Evolutionary conservation across 2,329 filamentous ascomycete species (phyloP).

Genomic region (Xylaria sp.): DNA sequence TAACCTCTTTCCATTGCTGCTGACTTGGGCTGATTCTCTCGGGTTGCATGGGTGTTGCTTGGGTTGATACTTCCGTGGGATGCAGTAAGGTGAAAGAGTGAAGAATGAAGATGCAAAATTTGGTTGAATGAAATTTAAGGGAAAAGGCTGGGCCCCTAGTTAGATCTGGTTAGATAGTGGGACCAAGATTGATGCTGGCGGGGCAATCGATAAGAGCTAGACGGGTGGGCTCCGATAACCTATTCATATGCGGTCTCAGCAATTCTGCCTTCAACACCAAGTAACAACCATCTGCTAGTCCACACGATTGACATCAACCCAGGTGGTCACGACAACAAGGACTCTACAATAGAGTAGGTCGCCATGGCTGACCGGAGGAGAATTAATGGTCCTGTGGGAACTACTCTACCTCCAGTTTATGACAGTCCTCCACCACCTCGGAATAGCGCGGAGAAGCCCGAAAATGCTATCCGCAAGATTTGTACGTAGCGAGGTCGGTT

Average conservation of each 20-base stretch:
- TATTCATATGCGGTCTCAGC: conserved; percentile 25
- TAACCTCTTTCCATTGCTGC: background rate
- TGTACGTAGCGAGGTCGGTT: conserved; percentile 66
- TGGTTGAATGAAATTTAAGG: conserved; percentile 36
- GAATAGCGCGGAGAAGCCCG: conserved; percentile 59
- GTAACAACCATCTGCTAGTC: background rate
- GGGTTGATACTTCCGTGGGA: background rate
- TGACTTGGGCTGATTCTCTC: background rate
- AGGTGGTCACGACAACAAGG: conserved; percentile 4
- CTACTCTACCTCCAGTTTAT: conserved; percentile 79
- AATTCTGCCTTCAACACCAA: conserved; percentile 29
- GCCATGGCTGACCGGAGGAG: conserved; percentile 85
- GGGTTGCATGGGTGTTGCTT: background rate
- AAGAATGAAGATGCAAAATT: conserved; percentile 31
- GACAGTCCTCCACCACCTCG: conserved; percentile 55
- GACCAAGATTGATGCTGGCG: conserved; percentile 18
- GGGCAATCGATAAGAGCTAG: conserved; percentile 36
- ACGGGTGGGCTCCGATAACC: conserved; percentile 29
- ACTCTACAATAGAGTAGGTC: background rate
- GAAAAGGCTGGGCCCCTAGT: conserved; percentile 23
- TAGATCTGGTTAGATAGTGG: conserved; percentile 21
- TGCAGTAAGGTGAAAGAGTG: background rate
- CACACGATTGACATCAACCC: conserved; percentile 9
- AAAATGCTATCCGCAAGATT: conserved; percentile 82
- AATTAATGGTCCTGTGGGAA: conserved; percentile 85